These are phyloP conservation scores for Dictyostelium brefeldianum DNA, from an alignment of 78 protist genomes.

Conservation along the genomic window DNA sequence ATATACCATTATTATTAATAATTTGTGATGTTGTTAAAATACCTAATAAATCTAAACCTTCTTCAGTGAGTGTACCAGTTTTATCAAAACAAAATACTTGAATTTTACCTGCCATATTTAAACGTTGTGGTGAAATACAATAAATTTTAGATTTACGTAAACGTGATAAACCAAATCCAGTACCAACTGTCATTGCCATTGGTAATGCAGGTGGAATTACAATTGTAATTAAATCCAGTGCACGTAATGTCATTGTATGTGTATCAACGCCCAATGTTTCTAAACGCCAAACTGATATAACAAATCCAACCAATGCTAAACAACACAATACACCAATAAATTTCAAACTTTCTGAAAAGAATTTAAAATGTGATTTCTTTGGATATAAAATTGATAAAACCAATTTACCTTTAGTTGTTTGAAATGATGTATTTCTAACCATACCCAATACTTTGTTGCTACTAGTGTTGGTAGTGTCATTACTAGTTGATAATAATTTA, in stretches of 20 bases:
- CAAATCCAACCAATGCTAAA: constrained; percentile 75
- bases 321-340: constrained; percentile 80
- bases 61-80: constrained; percentile 97
- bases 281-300: constrained; percentile 41
- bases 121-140: constrained; percentile 88
- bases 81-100: constrained; percentile 92
- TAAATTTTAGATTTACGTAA: constrained; percentile 67
- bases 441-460: constrained; percentile 23
- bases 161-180: constrained; percentile 81
- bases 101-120: constrained; percentile 89
- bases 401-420: constrained; percentile 89
- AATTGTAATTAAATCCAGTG: constrained; percentile 91
- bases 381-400: constrained; percentile 89
- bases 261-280: neutral
- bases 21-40: constrained; percentile 22
- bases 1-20: neutral
- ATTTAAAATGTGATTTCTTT: constrained; percentile 74
- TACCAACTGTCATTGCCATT: constrained; percentile 93
- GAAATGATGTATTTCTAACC: constrained; percentile 79
- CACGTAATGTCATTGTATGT: constrained; percentile 49
- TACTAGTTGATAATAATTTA: neutral
- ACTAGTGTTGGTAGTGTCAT: neutral
- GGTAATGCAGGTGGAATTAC: constrained; percentile 95
- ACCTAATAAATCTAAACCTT: constrained; percentile 91
- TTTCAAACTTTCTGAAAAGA: constrained; percentile 88